Percentiles rank a stretch among this genome's conserved stretches.
These are phyloP conservation scores for Auriculariales sp. DNA, from an alignment of 768 basidiomycete species.

Conservation along the genomic window DNA sequence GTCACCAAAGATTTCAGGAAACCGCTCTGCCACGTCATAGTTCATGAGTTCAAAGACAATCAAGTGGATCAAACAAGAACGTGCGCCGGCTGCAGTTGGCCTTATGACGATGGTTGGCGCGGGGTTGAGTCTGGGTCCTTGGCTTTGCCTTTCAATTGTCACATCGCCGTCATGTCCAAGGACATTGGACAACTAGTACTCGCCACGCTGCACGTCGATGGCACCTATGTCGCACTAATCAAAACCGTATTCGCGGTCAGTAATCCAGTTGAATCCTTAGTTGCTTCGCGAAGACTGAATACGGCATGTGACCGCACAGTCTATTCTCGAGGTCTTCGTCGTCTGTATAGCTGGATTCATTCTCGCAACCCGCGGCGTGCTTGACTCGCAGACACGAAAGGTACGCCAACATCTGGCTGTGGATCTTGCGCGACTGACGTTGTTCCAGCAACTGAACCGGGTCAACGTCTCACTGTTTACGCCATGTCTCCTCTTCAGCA, in stretches of 20 bases:
- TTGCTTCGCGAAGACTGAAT: constrained; percentile 8
- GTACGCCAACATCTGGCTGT: constrained; percentile 24
- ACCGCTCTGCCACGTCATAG: no score
- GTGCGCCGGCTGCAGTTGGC: no score
- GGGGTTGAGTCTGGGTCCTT: no score
- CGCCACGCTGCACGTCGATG: neutral
- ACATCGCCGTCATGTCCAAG: no score
- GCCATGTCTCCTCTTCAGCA: constrained; percentile 78
- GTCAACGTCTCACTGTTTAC: constrained; percentile 86
- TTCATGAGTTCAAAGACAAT: no score
- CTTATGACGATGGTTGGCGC: no score
- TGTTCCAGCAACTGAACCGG: constrained; percentile 50
- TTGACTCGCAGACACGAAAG: constrained; percentile 84
- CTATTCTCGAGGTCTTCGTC: constrained; percentile 78
- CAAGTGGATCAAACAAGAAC: no score
- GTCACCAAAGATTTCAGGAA: no score
- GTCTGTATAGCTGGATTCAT: constrained; percentile 74
- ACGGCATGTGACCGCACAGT: constrained; percentile 38
- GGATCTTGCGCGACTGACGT: neutral
- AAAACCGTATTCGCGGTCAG: constrained; percentile 44
- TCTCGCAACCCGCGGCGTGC: constrained; percentile 62
- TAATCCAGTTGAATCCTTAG: constrained; percentile 5
- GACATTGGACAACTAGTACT: no score
- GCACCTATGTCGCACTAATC: constrained; percentile 30
- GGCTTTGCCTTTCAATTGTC: no score